Base-by-base conservation (phyloP, 2,329 filamentous ascomycete species). In the Chlorencoelia australis region DNA sequence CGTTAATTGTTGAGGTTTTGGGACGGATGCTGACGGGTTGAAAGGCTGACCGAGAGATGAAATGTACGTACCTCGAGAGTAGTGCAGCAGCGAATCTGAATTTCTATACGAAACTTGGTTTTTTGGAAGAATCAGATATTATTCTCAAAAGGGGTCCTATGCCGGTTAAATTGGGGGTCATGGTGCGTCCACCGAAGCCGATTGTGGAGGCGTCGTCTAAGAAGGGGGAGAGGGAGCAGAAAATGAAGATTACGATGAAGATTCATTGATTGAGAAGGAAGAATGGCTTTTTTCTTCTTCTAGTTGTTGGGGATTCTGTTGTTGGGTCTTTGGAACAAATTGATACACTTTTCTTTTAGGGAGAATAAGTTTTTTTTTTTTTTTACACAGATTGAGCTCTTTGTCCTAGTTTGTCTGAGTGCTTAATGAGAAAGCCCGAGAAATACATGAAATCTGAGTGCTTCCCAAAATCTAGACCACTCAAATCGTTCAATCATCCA, bases 101-200 rank as follows among this genome's bases (percentile, higher is more conserved):
- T 21, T 85, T 87, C 58, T 93, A 91, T 58, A 63, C 70, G 46
- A 81, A 78, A 58, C 78, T 84, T 58, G 83, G 82, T 19, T 93
- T 89, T 57, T 69, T 76, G 55, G 58, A 71, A 47, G 69, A 68
- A 53, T 70, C 69, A 50, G 70, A 76, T 49, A 71, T 89, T 47
- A 67, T 70, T 53, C 63, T 88, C 50, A 63, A 68, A 52, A 64
- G 77, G 33, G 73, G 67, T 7, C 57, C 60, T 18, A 64, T 68
- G 41, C 72, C 79, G 18, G 69, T 88, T 33, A 66, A 66, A 40
- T 63, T 89, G 57, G 80, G 82, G 54, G 81, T 87, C 61, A 93
- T 93, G 84, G 79, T 89, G 35, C 69, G 83, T 42, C 80, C 87
- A 65, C 81, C 82, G 34, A 41, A 42, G 13, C 28, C 15, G 28